Percentiles rank a stretch among this genome's conserved stretches.
These are phyloP conservation scores for Physaria fendleri DNA, from an alignment of 345 rosid genomes.

Conservation along the genomic window DNA sequence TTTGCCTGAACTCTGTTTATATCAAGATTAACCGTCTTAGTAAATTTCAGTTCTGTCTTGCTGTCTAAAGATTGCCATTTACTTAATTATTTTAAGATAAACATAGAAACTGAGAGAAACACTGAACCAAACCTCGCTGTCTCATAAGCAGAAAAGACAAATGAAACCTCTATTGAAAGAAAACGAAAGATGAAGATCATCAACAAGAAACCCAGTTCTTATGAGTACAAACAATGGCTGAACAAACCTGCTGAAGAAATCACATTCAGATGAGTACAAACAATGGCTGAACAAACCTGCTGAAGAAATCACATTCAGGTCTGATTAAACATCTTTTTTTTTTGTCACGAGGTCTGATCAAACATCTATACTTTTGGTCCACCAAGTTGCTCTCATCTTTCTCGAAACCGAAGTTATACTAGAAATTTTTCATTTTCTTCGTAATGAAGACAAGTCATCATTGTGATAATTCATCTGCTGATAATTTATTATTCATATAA, in stretches of 20 bases:
- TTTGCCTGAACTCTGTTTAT: constrained; percentile 17
- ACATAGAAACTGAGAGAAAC: background rate
- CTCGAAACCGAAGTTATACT: too few species aligned
- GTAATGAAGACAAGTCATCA: too few species aligned
- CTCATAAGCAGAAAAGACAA: too few species aligned
- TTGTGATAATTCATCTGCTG: too few species aligned
- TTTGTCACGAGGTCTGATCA: too few species aligned
- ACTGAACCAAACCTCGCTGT: background rate
- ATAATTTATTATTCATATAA: too few species aligned
- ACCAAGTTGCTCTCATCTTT: too few species aligned
- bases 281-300: constrained; percentile 88
- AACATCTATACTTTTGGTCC: too few species aligned
- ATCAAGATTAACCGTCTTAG: constrained; percentile 1
- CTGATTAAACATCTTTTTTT: too few species aligned
- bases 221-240: constrained; percentile 80
- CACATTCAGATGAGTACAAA: too few species aligned
- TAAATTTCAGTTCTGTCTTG: background rate
- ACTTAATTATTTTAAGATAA: background rate
- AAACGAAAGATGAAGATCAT: background rate
- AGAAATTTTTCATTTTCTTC: too few species aligned
- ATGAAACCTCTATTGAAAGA: background rate
- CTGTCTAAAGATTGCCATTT: background rate
- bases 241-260: too few species aligned
- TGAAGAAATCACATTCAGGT: constrained; percentile 47
- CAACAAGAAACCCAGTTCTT: constrained; percentile 89